Percentiles rank a stretch among this genome's conserved stretches.
Evolutionary conservation across 208 protist species (phyloP).

Genomic region (Wallacemonas sp.): DNA sequence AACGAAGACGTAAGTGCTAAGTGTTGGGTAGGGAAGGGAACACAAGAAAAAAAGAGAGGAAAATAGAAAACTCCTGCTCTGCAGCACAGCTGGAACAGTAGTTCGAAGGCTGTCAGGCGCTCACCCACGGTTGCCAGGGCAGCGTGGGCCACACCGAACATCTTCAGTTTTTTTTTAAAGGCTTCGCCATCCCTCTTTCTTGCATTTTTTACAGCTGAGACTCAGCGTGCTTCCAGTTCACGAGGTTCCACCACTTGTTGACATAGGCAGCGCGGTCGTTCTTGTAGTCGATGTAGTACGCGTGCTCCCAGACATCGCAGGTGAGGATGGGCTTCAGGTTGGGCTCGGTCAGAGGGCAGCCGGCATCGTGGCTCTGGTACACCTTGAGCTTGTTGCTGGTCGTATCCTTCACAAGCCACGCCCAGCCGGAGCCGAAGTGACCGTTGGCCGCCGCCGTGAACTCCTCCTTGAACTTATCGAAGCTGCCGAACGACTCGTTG

Average conservation of each 20-base stretch:
- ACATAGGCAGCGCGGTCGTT: constrained; percentile 91
- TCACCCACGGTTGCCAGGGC: too few relatives aligned
- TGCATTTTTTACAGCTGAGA: constrained; percentile 12
- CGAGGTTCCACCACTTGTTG: constrained; percentile 90
- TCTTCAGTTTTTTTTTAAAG: too few relatives aligned
- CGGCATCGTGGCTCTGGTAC: constrained; percentile 78
- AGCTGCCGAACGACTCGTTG: constrained; percentile 76
- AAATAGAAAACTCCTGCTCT: too few relatives aligned
- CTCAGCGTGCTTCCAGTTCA: constrained; percentile 92
- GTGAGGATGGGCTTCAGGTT: constrained; percentile 78
- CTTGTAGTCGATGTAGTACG: constrained; percentile 96
- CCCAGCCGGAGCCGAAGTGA: constrained; percentile 95
- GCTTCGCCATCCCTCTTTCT: neutral
- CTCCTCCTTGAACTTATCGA: constrained; percentile 93
- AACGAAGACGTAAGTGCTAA: constrained; percentile 12
- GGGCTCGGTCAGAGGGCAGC: constrained; percentile 66
- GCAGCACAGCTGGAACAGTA: too few relatives aligned
- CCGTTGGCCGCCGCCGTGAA: constrained; percentile 81
- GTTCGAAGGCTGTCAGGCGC: too few relatives aligned
- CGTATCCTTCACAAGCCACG: constrained; percentile 91
- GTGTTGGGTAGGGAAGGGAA: neutral
- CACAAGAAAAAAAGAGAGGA: constrained; percentile 9
- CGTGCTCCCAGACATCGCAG: constrained; percentile 95
- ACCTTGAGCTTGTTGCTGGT: constrained; percentile 82
- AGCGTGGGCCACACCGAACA: too few relatives aligned